Evolutionary conservation across 306 rosid species (phyloP), one percentile per base, ranked within the genome.

Genomic region (Clitoria ternatea): DNA sequence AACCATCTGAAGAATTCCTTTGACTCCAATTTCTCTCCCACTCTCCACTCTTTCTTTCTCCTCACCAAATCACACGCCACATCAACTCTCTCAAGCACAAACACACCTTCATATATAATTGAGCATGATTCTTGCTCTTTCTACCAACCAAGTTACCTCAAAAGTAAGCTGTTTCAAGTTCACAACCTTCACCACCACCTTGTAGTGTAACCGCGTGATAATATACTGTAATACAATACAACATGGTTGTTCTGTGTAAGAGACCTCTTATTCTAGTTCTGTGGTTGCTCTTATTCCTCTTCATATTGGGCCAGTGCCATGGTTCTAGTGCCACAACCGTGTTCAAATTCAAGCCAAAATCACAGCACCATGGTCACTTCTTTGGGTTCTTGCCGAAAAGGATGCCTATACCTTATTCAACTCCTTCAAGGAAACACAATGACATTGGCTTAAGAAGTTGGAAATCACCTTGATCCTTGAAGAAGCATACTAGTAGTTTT

Each of bases 341-440:
- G 22, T 94, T 89, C 90, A 87, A 80, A 50, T 23, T 87, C 30
- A 80, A 80, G 74, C 95, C 86, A 0, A 86, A 79, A 35, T 61
- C 86, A 15, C 73, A 83, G 55, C 66, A 68, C n/a, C 75, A 78
- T 0, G 99, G 97, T 57, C 88, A 94, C 79, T 94, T 91, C 77
- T 72, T 76, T 50, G 96, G 91, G 0, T 94, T 81, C 85, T 90
- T 94, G 69, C 98, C 98, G 0, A 89, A 83, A 83, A 83, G 98
- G 73, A 70, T 84, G 69, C 98, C 92, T 0, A 85, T 94, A 30
- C 97, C 98, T 0, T 83, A 81, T 40, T 94, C 98, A 4, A 91
- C 95, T 18, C 98, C 98, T 72, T 94, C 98, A 11, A 90, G 97
- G 82, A 90, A 89, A 75, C 98, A 94, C 83, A 94, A 94, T 68